These are phyloP conservation scores for Silene conica DNA, from an alignment of 148 eudicot genomes.

Conservation along the genomic window DNA sequence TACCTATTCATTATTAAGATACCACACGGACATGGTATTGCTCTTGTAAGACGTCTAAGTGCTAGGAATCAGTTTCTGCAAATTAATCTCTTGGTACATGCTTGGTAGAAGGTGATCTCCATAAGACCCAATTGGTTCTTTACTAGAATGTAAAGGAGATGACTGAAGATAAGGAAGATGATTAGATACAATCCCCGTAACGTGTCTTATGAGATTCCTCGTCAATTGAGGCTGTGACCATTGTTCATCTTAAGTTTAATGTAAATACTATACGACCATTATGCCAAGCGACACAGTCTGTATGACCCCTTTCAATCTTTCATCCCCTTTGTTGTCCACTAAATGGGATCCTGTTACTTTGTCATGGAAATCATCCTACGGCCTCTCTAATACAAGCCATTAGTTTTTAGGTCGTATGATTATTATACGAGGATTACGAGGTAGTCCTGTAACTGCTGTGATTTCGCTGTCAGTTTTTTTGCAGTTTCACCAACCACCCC, in stretches of 20 bases:
- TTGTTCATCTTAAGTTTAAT: too few relatives aligned
- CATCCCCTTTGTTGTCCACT: too few relatives aligned
- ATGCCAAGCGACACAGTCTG: too few relatives aligned
- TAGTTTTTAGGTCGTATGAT: not conserved
- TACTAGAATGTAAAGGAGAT: not conserved
- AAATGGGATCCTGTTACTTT: too few relatives aligned
- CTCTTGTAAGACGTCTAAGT: not conserved
- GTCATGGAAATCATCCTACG: too few relatives aligned
- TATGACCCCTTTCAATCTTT: too few relatives aligned
- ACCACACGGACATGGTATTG: not conserved
- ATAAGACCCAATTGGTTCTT: not conserved
- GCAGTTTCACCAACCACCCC: not conserved
- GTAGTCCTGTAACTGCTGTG: too few relatives aligned
- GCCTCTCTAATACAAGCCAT: not conserved
- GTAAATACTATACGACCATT: too few relatives aligned
- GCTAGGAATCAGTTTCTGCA: not conserved
- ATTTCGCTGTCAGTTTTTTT: not conserved
- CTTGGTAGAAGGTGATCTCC: not conserved
- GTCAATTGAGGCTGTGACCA: too few relatives aligned
- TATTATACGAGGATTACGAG: not conserved
- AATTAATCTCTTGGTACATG: not conserved
- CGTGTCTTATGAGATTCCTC: too few relatives aligned
- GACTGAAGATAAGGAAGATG: not conserved
- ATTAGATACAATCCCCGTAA: not conserved
- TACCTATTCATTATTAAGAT: not conserved